A percentile compares a stretch with the other conserved stretches of the same genome.
Evolutionary conservation across 306 rosid genomes (phyloP).

Genomic region (Rosa lucieae): DNA sequence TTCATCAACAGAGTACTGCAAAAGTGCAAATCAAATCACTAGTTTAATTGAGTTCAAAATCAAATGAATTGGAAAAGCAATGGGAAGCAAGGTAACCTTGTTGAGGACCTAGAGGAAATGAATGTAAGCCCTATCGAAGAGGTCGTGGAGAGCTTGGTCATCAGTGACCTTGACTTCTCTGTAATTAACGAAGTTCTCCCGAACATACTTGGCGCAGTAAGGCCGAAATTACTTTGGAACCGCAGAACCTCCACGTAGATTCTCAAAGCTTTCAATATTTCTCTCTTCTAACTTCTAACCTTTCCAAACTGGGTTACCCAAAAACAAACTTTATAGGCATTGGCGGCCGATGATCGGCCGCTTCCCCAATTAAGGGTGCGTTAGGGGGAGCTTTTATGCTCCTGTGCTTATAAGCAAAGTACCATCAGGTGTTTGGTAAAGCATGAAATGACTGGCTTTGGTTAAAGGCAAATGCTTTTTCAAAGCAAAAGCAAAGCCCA

Average conservation of each 20-base stretch:
- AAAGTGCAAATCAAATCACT: slow-evolving; percentile 28
- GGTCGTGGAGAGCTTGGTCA: slow-evolving; percentile 40
- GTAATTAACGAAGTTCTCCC: slow-evolving; percentile 73
- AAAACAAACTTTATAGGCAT: too few species aligned
- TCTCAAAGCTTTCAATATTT: slow-evolving; percentile 69
- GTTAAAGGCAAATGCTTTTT: too few species aligned
- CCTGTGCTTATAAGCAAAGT: too few species aligned
- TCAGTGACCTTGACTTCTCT: slow-evolving; percentile 44
- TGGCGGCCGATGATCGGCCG: too few species aligned
- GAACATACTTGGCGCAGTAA: slow-evolving; percentile 61
- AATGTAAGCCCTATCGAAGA: slow-evolving; percentile 48
- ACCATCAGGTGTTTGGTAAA: too few species aligned
- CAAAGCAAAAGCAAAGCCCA: too few species aligned
- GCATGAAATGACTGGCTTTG: too few species aligned
- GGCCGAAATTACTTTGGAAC: slow-evolving; percentile 53
- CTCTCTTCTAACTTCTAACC: background rate
- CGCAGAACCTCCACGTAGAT: slow-evolving; percentile 66
- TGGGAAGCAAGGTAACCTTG: slow-evolving; percentile 45
- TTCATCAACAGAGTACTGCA: slow-evolving; percentile 57
- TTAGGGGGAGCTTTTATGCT: too few species aligned
- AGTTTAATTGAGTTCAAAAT: background rate
- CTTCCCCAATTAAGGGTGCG: too few species aligned
- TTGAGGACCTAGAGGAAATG: slow-evolving; percentile 84
- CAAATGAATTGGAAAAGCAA: background rate
- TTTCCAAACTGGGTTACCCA: too few species aligned